Percentiles rank a stretch among this genome's conserved stretches.
These are phyloP conservation scores for Pleurotus giganteus DNA, from an alignment of 768 basidiomycete genomes.

Conservation along the genomic window DNA sequence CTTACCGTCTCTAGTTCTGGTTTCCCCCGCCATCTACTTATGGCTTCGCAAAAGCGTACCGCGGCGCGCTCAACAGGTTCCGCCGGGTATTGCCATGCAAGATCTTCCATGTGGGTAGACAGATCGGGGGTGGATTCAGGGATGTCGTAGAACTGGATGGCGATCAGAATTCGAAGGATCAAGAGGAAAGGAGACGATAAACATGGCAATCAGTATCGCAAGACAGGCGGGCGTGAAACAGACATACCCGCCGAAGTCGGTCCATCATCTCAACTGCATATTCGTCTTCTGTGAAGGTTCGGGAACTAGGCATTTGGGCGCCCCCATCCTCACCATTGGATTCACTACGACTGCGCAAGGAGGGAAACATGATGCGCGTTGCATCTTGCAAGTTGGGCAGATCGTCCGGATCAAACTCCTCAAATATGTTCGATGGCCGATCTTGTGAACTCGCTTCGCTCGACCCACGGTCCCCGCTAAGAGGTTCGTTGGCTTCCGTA, in stretches of 20 bases:
- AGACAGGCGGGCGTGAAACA: neutral
- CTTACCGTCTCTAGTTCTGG: constrained; percentile 79
- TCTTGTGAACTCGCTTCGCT: constrained; percentile 7
- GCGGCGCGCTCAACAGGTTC: constrained; percentile 80
- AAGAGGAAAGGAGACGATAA: no score
- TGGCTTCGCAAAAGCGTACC: constrained; percentile 77
- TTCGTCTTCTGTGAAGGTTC: constrained; percentile 55
- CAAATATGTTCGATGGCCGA: constrained; percentile 41
- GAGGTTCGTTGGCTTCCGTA: neutral
- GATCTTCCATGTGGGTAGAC: constrained; percentile 74
- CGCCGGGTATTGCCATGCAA: constrained; percentile 78
- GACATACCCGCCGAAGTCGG: constrained; percentile 62
- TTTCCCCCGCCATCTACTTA: constrained; percentile 80
- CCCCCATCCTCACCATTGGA: constrained; percentile 32
- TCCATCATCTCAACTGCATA: constrained; percentile 76
- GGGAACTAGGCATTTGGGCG: neutral
- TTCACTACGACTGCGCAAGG: constrained; percentile 31
- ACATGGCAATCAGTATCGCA: neutral
- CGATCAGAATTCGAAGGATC: neutral
- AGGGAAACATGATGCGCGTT: constrained; percentile 66
- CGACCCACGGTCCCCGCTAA: constrained; percentile 11
- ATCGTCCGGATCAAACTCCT: constrained; percentile 72
- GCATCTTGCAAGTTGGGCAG: constrained; percentile 68
- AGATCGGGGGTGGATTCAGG: constrained; percentile 70
- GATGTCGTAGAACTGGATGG: constrained; percentile 69